A percentile compares a stretch with the other conserved stretches of the same genome.
Evolutionary conservation across 2,329 filamentous ascomycete species (phyloP).

Genomic region (Chrysoporthe austroafricana): DNA sequence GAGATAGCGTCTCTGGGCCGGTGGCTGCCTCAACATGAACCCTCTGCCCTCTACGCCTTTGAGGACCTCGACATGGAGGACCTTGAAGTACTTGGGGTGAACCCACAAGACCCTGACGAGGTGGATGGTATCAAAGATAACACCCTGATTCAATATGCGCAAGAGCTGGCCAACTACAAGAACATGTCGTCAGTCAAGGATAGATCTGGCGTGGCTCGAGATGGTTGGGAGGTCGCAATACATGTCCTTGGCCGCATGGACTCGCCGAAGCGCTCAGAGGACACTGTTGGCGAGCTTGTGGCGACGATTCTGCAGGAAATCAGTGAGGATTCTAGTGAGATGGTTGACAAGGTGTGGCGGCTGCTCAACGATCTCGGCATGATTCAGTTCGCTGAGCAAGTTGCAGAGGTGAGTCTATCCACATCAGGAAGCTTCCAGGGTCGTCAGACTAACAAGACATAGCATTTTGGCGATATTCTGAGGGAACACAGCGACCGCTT

Average conservation of each 20-base stretch:
- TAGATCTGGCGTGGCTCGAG: slow-evolving; percentile 46
- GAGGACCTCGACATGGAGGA: slow-evolving; percentile 81
- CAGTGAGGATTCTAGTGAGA: slow-evolving; percentile 68
- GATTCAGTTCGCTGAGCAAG: slow-evolving; percentile 75
- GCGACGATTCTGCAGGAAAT: slow-evolving; percentile 63
- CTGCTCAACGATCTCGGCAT: slow-evolving; percentile 80
- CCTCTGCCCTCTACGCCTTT: slow-evolving; percentile 58
- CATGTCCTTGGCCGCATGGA: slow-evolving; percentile 82
- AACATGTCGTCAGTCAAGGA: slow-evolving; percentile 45
- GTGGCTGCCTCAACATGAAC: slow-evolving; percentile 72
- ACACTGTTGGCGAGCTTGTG: slow-evolving; percentile 75
- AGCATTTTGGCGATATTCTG: slow-evolving; percentile 84
- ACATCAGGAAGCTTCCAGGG: slow-evolving; percentile 32
- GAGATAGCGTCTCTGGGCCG: slow-evolving; percentile 83
- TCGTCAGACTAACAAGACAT: slow-evolving; percentile 34
- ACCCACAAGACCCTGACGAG: slow-evolving; percentile 60
- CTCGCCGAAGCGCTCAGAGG: slow-evolving; percentile 69
- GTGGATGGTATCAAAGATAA: slow-evolving; percentile 75
- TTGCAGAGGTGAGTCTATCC: slow-evolving; percentile 71
- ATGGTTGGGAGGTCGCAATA: slow-evolving; percentile 90
- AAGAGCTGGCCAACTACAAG: slow-evolving; percentile 62
- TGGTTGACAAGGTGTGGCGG: slow-evolving; percentile 80
- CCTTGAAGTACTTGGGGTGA: slow-evolving; percentile 78
- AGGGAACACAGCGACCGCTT: slow-evolving; percentile 75
- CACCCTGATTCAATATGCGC: slow-evolving; percentile 76